Conservation (phyloP, 192 early-diverging fungal species). For the Borealophlyctis nickersoniae region DNA sequence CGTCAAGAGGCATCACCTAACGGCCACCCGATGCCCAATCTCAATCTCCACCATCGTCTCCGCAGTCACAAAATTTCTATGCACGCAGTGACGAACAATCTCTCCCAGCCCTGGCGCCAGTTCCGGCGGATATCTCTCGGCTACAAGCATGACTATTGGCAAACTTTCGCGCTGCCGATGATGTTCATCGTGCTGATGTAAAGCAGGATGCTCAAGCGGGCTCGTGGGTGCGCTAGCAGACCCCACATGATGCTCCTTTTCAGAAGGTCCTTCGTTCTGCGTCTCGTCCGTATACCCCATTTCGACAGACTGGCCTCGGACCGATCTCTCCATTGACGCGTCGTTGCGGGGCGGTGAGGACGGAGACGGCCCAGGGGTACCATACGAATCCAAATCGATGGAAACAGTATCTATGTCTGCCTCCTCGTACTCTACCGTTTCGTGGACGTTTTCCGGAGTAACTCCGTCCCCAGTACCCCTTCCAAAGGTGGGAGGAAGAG, state of each 20-base stretch:
- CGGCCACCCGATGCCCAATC: constrained; percentile 12
- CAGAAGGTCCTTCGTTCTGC: background rate
- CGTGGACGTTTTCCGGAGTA: too few species aligned
- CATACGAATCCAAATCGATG: too few species aligned
- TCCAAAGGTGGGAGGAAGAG: too few species aligned
- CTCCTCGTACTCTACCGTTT: too few species aligned
- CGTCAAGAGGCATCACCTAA: constrained; percentile 15
- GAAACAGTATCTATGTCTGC: too few species aligned
- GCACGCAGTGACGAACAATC: constrained; percentile 22
- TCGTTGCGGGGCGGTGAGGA: too few species aligned
- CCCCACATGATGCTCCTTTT: background rate
- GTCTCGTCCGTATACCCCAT: background rate
- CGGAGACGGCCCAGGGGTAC: too few species aligned
- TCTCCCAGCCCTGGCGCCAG: constrained; percentile 22
- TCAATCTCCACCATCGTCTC: constrained; percentile 19
- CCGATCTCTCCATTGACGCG: background rate
- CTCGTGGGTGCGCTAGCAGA: background rate
- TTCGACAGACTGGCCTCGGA: background rate
- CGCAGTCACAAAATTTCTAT: constrained; percentile 27
- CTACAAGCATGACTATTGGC: constrained; percentile 23
- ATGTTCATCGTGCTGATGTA: background rate
- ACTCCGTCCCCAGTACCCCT: too few species aligned
- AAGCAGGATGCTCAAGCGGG: background rate
- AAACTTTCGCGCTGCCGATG: background rate
- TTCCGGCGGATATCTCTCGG: constrained; percentile 23